Base-by-base conservation (phyloP, 106 monocot species). In the Acorus gramineus region DNA sequence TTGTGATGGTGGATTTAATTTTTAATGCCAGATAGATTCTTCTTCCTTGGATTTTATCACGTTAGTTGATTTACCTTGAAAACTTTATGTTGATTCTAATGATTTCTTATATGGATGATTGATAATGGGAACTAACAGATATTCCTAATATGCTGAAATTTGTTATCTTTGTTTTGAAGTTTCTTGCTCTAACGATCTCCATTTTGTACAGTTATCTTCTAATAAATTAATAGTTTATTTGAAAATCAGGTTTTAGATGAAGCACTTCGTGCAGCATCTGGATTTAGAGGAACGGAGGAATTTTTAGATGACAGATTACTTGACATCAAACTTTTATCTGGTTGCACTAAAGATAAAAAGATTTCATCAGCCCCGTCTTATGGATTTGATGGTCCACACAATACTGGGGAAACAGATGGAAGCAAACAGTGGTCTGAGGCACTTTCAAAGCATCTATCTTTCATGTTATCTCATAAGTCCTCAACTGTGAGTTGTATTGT, bases 251-350 rank as follows among this genome's bases (percentile, higher is more conserved):
- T 85, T 68, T 76, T 98, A 65, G 98, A 98, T 79, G 88, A 83
- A 79, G 79, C 79, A 63, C 87, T 98, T 64, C 91, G 98, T 83
- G 91, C 85, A 74, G 77, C 67, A 69, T 98, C 85, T 81, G 98
- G 98, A 55, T 98, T 92, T 71, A 82, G 74, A 75, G 98, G 98
- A 66, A 69, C 83, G 44, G 98, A 89, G 81, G 87, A 84, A 59
- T 78, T 73, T 46, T 61, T 74, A 65, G 98, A 98, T 53, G 74
- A 51, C 14, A 83, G 76, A 81, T 77, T 85, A 57, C 59, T 69
- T 49, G 96, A 96, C 77, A 76, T 81, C 45, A 82, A 81, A 78
- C 63, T 67, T 69, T 60, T 73, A 52, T 69, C 79, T 54, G 88
- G 84, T 68, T 62, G 46, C 7, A 75, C 64, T 57, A 85, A 77